Evolutionary conservation across 352 stramenopile genomes (phyloP), one percentile per base, ranked within the genome.

Genomic region (Phytophthora brassicae): DNA sequence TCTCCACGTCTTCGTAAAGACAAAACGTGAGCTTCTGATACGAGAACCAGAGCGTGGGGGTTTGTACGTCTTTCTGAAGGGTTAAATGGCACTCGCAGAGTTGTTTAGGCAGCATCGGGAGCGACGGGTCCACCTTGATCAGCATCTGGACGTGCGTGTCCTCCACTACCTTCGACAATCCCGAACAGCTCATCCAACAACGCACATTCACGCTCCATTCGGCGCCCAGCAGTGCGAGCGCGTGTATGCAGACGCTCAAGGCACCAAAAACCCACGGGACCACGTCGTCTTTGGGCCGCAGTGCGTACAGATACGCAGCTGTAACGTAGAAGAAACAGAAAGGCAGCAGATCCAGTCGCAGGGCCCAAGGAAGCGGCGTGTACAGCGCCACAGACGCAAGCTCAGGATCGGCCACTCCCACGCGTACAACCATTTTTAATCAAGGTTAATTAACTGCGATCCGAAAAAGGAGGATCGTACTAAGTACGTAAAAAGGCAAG

Each of bases 21-120:
- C 76, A 91, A 49, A 91, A 90, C n/a, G 74, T 81, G 16, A 91
- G 54, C 44, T 93, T 91, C 60, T 93, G 84, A 56, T 90, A 91
- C 20, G 72, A 80, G 38, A 93, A 93, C 75, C 71, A 89, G 38
- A 90, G 56, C 29, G 79, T 77, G 4, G 79, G 81, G 19, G 81
- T 52, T 3, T 66, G 38, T 38, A 47, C 24, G 12, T 50, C 59
- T 35, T 69, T 45, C 31, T 64, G 51, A 41, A 66, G 33, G 17
- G 61, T 50, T 23, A 75, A 28, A 8, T 77, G 58, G 45, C 78
- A 88, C 6, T 50, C 54, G 22, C 77, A 88, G n/a, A 91, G 51
- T 50, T 81, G 68, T 49, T 83, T 86, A 16, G 81, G 70, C 46
- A 85, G 60, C 48, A 81, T 75, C 3, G 62, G 36, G 2, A 77